Base-by-base conservation (phyloP, 306 rosid genomes). In the Calophaca sinica region DNA sequence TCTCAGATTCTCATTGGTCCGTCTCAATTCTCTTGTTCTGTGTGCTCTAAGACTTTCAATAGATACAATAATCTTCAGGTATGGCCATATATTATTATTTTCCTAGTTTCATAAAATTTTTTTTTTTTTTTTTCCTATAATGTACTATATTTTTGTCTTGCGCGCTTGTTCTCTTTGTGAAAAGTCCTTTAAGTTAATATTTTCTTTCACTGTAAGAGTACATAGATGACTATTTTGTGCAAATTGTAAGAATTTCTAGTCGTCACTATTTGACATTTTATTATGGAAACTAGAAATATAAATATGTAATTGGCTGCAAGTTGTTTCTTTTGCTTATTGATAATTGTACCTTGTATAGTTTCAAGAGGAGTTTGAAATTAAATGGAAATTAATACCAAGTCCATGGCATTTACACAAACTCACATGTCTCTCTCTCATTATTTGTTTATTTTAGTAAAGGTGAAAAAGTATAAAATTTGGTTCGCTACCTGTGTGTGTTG, bases 41-140 rank as follows among this genome's bases (percentile, higher is more conserved):
- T 90, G 60, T 90, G 96, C 88, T 84, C 86, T 31, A 90, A 90
- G 79, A 79, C 91, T 70, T 90, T 90, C 77, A 90, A 90, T 81
- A 65, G 96, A 85, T 90, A 90, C 87, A 90, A 90, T 48, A 90
- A 90, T 81, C 93, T 90, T 57, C 96, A 90, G 96, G 93, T 90
- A 79, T 57, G 2, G 6, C n/a, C 28, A 51, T 62, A 9, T 80
- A 38, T 12, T 45, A 45, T 11, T 9, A 9, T 45, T 2, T 45
- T 44, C 1, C 49, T 44, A 44, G n/a, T n/a, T n/a, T n/a, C n/a
- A n/a, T n/a, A n/a, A n/a, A n/a, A n/a, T n/a, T n/a, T n/a, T n/a
- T n/a, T n/a, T n/a, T n/a, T n/a, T n/a, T n/a, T n/a, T n/a, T 3
- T 44, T 8, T 9, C 12, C 4, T 9, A 9, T 2, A 45, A 9